Evolutionary conservation across 2,329 filamentous ascomycete species (phyloP).

Genomic region (Fusarium sp.): DNA sequence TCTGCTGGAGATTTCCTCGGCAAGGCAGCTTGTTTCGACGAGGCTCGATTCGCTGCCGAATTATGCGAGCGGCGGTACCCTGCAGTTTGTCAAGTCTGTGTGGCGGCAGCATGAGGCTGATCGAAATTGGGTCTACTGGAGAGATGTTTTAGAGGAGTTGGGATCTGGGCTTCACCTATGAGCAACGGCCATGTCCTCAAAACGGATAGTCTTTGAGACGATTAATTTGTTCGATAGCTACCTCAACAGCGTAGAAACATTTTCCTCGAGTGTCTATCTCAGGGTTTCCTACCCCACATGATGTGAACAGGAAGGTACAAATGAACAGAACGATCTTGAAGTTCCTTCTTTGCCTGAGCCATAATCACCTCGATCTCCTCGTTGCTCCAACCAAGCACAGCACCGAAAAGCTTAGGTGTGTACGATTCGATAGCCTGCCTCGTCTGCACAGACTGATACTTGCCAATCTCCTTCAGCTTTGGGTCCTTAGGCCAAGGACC

Average conservation of each 20-base stretch:
- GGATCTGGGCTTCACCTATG: background rate
- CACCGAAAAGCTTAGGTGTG: slow-evolving; percentile 28
- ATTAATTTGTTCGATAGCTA: background rate
- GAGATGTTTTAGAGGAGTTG: background rate
- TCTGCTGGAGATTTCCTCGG: background rate
- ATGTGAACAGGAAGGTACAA: slow-evolving; percentile 29
- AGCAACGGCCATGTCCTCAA: background rate
- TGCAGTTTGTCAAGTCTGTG: background rate
- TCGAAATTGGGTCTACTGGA: background rate
- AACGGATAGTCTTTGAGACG: background rate
- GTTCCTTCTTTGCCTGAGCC: slow-evolving; percentile 32
- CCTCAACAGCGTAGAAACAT: background rate
- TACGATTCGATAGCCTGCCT: slow-evolving; percentile 27
- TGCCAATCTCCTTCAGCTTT: slow-evolving; percentile 26
- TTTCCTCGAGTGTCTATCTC: background rate
- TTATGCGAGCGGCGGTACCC: background rate
- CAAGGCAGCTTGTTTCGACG: background rate
- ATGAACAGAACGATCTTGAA: slow-evolving; percentile 26
- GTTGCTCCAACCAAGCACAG: slow-evolving; percentile 27
- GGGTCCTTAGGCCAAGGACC: slow-evolving; percentile 22
- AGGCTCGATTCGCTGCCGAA: background rate
- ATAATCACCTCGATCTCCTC: slow-evolving; percentile 30
- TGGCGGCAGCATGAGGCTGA: background rate
- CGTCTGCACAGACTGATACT: slow-evolving; percentile 24
- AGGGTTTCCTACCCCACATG: slow-evolving; percentile 28